Conservation (phyloP, 1,284 basidiomycete species). For the Rhodotorula mucilaginosa region DNA sequence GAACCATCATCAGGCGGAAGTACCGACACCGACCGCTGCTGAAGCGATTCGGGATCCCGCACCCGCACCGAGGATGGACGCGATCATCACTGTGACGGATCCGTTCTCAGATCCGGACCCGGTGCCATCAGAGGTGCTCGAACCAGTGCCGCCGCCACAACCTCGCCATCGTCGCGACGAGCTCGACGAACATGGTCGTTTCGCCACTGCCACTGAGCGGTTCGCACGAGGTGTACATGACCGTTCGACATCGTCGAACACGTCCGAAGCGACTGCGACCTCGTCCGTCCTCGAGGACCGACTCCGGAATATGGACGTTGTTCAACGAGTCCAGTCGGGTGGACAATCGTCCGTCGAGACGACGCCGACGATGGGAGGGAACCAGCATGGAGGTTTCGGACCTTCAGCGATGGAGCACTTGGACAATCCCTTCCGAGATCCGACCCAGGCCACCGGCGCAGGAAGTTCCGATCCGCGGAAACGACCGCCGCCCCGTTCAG, state of each 20-base stretch:
- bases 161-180: background rate
- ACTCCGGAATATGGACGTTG: slow-evolving; percentile 34
- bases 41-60: slow-evolving; percentile 34
- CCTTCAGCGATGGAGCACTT: background rate
- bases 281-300: slow-evolving; percentile 36
- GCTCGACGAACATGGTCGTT: slow-evolving; percentile 26
- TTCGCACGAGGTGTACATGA: slow-evolving; percentile 15
- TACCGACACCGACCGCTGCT: slow-evolving; percentile 25
- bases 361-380: slow-evolving; percentile 12
- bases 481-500: too few relatives aligned
- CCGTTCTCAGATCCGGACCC: slow-evolving; percentile 16
- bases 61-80: slow-evolving; percentile 12
- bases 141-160: background rate
- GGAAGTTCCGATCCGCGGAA: too few relatives aligned
- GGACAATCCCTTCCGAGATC: background rate
- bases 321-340: slow-evolving; percentile 27
- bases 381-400: slow-evolving; percentile 1
- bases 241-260: slow-evolving; percentile 24
- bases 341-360: slow-evolving; percentile 8
- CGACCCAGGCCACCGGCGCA: background rate
- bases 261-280: slow-evolving; percentile 28
- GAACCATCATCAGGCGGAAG: background rate
- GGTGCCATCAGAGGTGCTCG: too few relatives aligned
- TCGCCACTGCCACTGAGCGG: background rate
- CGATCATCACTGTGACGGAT: slow-evolving; percentile 5